Evolutionary conservation across 2,329 filamentous ascomycete genomes (phyloP).

Genomic region (Uncinocarpus reesii): DNA sequence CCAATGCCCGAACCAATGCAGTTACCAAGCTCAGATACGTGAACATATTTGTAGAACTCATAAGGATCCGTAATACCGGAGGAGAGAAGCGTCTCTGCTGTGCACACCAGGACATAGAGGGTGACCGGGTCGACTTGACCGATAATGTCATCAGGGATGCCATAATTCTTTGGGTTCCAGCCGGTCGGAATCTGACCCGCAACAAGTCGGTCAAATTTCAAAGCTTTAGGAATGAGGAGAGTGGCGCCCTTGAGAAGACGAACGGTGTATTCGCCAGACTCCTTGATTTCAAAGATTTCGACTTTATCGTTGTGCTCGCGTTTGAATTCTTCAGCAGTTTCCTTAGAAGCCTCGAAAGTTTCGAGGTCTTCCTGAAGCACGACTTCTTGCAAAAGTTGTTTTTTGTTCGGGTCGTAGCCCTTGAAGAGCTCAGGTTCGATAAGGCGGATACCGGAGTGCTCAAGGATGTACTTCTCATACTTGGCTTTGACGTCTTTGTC

Average conservation of each 20-base stretch:
- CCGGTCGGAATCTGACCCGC: conserved; percentile 94
- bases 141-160: conserved; percentile 95
- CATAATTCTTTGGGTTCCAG: conserved; percentile 94
- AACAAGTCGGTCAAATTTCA: conserved; percentile 93
- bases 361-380: conserved; percentile 96
- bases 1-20: conserved; percentile 98
- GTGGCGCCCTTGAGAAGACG: conserved; percentile 92
- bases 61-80: conserved; percentile 97
- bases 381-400: conserved; percentile 94
- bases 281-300: conserved; percentile 88
- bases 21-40: conserved; percentile 95
- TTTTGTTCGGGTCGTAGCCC: conserved; percentile 96
- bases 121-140: conserved; percentile 95
- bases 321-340: conserved; percentile 95
- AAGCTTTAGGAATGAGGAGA: conserved; percentile 90
- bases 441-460: conserved; percentile 92
- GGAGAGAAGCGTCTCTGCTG: conserved; percentile 79
- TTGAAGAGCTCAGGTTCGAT: conserved; percentile 96
- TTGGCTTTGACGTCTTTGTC: conserved; percentile 97
- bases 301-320: conserved; percentile 95
- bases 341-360: conserved; percentile 93
- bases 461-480: conserved; percentile 93
- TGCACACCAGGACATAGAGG: conserved; percentile 86
- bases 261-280: conserved; percentile 88
- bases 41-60: conserved; percentile 99